A percentile compares a stretch with the other conserved stretches of the same genome.
Evolutionary conservation across 257 asterid species (phyloP).

Genomic region (Ocimum tenuiflorum): DNA sequence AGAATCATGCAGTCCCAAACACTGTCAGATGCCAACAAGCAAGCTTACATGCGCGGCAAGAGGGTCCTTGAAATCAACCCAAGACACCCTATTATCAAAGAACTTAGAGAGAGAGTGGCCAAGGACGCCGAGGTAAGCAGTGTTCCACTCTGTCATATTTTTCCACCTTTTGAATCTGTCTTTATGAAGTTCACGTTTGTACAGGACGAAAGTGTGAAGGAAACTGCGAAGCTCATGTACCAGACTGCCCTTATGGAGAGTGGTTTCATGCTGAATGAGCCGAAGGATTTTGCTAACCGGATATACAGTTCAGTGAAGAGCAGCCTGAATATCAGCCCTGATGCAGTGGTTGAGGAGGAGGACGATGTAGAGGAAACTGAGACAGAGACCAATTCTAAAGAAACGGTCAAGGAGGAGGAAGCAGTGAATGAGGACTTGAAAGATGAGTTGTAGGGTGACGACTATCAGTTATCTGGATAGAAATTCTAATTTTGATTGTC

Average conservation of each 20-base stretch:
- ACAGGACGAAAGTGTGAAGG: slow-evolving; percentile 60
- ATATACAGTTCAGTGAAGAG: slow-evolving; percentile 67
- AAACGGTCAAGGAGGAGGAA: slow-evolving; percentile 28
- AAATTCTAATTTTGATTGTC: not conserved
- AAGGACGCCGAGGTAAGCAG: slow-evolving; percentile 66
- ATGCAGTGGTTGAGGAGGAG: slow-evolving; percentile 70
- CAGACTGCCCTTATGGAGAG: slow-evolving; percentile 97
- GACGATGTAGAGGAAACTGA: slow-evolving; percentile 59
- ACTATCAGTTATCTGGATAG: not conserved
- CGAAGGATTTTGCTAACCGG: slow-evolving; percentile 69
- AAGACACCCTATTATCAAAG: slow-evolving; percentile 82
- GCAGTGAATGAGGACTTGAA: slow-evolving; percentile 30
- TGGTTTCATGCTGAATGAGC: slow-evolving; percentile 64
- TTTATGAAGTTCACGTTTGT: not conserved
- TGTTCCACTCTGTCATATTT: not conserved
- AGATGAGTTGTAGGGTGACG: slow-evolving; percentile 62
- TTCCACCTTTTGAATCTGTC: not conserved
- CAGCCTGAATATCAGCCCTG: slow-evolving; percentile 64
- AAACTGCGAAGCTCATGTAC: slow-evolving; percentile 69
- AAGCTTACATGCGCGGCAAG: slow-evolving; percentile 91
- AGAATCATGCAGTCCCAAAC: slow-evolving; percentile 96
- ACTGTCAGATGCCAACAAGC: slow-evolving; percentile 70
- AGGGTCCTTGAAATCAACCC: slow-evolving; percentile 92
- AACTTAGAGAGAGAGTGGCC: slow-evolving; percentile 68
- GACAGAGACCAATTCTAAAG: slow-evolving; percentile 35